Conservation (phyloP, 2,329 filamentous ascomycete genomes). For the Trichoderma afroharzianum region DNA sequence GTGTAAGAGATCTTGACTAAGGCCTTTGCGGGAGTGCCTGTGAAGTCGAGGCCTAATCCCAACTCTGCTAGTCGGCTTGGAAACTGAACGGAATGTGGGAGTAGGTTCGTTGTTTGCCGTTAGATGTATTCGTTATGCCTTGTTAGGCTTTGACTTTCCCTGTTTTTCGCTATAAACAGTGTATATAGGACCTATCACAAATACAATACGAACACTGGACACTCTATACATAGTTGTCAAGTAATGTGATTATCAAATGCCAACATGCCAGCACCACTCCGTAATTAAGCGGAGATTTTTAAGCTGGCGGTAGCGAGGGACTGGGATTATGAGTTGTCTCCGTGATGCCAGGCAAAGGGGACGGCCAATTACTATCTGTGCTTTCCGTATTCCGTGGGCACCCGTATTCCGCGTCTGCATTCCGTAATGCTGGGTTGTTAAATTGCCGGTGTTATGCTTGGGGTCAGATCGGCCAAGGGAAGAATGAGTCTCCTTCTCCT, state of each 20-base stretch:
- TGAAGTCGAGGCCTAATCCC: neutral
- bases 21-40: neutral
- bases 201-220: neutral
- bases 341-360: neutral
- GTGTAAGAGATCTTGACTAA: neutral
- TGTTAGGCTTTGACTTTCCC: neutral
- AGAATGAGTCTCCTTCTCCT: neutral
- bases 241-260: neutral
- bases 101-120: neutral
- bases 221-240: neutral
- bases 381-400: neutral
- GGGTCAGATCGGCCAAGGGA: neutral
- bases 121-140: neutral
- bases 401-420: neutral
- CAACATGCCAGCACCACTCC: neutral
- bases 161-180: neutral
- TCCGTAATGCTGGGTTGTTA: neutral
- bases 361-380: neutral
- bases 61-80: neutral
- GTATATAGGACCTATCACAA: neutral
- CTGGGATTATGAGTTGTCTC: slow-evolving; percentile 1
- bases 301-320: slow-evolving; percentile 8
- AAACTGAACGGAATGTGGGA: neutral
- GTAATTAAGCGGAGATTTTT: slow-evolving; percentile 5
- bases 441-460: slow-evolving; percentile 1